Evolutionary conservation across 768 basidiomycete species (phyloP), one percentile per base, ranked within the genome.

Genomic region (Agrocybe praecox): DNA sequence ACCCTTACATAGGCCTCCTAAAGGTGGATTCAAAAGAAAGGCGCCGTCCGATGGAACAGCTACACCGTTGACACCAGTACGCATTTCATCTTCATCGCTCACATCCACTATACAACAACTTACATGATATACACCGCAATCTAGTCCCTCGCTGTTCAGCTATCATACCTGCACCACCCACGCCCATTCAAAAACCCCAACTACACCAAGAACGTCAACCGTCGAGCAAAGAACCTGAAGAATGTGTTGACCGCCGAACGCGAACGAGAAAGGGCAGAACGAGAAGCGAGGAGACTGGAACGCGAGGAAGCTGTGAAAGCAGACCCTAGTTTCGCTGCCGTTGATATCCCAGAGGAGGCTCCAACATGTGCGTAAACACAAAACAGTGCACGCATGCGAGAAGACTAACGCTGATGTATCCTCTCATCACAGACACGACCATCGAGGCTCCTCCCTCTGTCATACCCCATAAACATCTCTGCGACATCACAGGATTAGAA

Each of bases 391-490:
- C n/a, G n/a, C n/a, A n/a, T n/a, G n/a, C n/a, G n/a, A n/a, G n/a
- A n/a, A n/a, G n/a, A n/a, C n/a, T n/a, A n/a, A n/a, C n/a, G n/a
- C 29, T 52, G 29, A 56, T 18, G n/a, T 21, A 32, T 19, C 23
- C 29, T 14, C 11, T 19, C 15, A 26, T 36, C 51, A 7, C 58
- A 93, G 91, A 93, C 62, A 80, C 83, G 6, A 89, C 88, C 2
- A 90, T 94, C 43, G 92, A 94, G 67, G 91, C 92, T 6, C 90
- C 92, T 0, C 92, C 92, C 0, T 94, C 91, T 10, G 66, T 94
- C 1, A 73, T 90, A 8, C 92, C 92, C 2, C 88, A 86, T 46
- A 79, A 80, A 56, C 86, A 88, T 57, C 92, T 89, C 52, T 94
- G 92, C 64, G 92, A 94, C 71, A 93, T 94, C 15, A 94, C 92